These are phyloP conservation scores for Umbelopsis ramanniana DNA, from an alignment of 192 early-diverging fungal species.

Conservation along the genomic window DNA sequence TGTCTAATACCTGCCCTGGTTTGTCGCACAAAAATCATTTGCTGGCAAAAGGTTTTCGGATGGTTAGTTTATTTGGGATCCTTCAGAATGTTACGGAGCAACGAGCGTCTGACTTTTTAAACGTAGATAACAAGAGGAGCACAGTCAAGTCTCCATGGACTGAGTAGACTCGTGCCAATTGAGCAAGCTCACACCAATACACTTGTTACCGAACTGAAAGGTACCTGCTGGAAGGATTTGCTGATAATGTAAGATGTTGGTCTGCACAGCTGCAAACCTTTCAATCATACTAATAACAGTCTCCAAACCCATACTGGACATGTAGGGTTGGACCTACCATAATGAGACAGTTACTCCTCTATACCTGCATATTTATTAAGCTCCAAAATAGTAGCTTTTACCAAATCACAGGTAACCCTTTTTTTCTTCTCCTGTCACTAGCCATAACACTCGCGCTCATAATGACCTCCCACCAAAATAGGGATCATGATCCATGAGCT, in stretches of 20 bases:
- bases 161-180: not conserved
- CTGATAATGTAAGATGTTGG: not conserved
- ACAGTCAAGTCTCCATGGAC: not conserved
- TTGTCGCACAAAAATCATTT: not conserved
- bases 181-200: conserved; percentile 8
- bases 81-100: not conserved
- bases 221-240: not conserved
- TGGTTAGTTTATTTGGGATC: not conserved
- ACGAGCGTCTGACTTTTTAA: not conserved
- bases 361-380: conserved; percentile 39
- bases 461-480: not conserved
- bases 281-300: too few relatives aligned
- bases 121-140: not conserved
- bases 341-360: conserved; percentile 37
- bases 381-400: conserved; percentile 45
- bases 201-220: not conserved
- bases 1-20: not conserved
- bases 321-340: conserved; percentile 34
- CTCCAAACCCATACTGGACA: not conserved
- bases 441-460: not conserved
- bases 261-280: not conserved
- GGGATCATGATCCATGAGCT: conserved; percentile 2
- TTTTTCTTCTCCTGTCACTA: not conserved
- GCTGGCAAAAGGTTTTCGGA: conserved; percentile 9
- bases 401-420: conserved; percentile 39